These are phyloP conservation scores for Mallotus japonicus DNA, from an alignment of 441 rosid species.

Conservation along the genomic window DNA sequence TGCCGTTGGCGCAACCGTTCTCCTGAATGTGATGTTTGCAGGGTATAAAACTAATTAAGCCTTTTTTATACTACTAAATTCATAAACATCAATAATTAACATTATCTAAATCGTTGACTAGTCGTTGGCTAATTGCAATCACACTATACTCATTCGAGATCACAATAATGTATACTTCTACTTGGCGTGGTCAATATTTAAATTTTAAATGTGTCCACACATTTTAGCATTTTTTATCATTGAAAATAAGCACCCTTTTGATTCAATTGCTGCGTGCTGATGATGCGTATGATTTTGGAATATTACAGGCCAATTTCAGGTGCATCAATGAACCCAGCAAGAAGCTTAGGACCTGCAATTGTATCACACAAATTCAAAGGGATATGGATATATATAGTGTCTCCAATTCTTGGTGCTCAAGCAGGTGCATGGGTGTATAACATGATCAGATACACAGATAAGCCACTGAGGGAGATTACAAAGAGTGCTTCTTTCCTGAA, in stretches of 20 bases:
- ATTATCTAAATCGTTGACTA: neutral
- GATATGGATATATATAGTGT: conserved; percentile 61
- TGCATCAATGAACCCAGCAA: conserved; percentile 92
- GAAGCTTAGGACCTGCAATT: conserved; percentile 86
- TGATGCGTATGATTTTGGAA: neutral
- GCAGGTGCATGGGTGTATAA: conserved; percentile 81
- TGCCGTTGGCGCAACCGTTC: conserved; percentile 83
- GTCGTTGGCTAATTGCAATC: neutral
- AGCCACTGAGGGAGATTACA: conserved; percentile 75
- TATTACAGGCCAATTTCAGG: conserved; percentile 68
- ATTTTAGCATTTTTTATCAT: neutral
- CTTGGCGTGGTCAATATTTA: neutral
- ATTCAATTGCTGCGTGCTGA: neutral
- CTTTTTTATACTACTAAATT: neutral
- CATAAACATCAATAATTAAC: neutral
- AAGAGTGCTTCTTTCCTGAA: conserved; percentile 67
- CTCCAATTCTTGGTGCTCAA: conserved; percentile 70
- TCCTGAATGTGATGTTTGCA: conserved; percentile 79
- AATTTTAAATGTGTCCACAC: neutral
- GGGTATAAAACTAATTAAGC: conserved; percentile 43
- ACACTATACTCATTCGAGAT: neutral
- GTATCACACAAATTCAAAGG: conserved; percentile 48
- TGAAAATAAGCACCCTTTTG: neutral
- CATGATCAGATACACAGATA: conserved; percentile 68
- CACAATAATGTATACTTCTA: neutral